A percentile compares a stretch with the other conserved stretches of the same genome.
Conservation (phyloP, 2,329 filamentous ascomycete genomes). For the Periconia sp. region DNA sequence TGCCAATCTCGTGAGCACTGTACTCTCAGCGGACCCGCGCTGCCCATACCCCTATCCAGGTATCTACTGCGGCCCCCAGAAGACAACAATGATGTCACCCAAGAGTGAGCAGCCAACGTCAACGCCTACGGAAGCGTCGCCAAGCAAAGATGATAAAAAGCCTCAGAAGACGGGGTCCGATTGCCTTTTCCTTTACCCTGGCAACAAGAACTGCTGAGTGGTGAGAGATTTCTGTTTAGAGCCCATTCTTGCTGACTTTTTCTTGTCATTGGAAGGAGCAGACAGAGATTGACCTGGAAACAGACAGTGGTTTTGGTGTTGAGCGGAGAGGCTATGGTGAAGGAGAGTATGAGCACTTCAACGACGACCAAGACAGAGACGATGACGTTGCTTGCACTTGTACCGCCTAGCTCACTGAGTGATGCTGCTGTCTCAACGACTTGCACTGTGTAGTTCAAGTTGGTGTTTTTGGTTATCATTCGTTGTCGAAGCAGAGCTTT, state of each 20-base stretch:
- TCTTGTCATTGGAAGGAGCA: neutral
- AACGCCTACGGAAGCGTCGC: no score
- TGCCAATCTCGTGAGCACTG: constrained; percentile 4
- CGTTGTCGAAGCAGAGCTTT: no score
- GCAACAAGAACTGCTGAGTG: constrained; percentile 1
- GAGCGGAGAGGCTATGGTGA: constrained; percentile 1
- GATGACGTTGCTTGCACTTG: neutral
- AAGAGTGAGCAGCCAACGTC: neutral
- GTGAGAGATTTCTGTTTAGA: neutral
- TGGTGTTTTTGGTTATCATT: no score
- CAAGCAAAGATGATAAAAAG: neutral
- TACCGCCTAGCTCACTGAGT: neutral
- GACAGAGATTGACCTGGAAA: constrained; percentile 1
- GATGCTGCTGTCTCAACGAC: neutral
- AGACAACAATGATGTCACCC: constrained; percentile 16
- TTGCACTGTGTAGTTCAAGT: no score
- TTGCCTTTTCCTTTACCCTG: constrained; percentile 22
- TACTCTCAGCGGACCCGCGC: constrained; percentile 15
- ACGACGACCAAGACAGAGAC: neutral
- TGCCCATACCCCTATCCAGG: constrained; percentile 36
- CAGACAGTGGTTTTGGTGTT: constrained; percentile 8
- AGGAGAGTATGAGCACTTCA: neutral
- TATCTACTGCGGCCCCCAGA: constrained; percentile 18
- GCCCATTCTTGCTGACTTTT: constrained; percentile 1
- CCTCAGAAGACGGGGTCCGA: constrained; percentile 8